Conservation (phyloP, 371 early-diverging fungal genomes). For the Apophysomyces trapeziformis region DNA sequence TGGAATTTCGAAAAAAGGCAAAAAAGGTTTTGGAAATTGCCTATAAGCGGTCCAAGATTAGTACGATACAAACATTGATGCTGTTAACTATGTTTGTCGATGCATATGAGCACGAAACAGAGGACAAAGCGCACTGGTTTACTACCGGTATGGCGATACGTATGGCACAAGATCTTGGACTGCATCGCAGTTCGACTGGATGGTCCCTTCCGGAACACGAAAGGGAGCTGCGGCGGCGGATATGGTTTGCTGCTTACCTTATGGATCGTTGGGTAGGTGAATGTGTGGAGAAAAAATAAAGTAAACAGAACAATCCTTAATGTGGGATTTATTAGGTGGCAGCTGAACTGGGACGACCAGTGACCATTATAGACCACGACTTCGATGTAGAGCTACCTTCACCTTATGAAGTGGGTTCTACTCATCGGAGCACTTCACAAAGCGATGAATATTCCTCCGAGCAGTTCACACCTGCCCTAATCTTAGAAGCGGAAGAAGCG, state of each 20-base stretch:
- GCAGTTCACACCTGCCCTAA: conserved; percentile 19
- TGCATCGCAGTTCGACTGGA: conserved; percentile 34
- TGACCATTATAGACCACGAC: conserved; percentile 40
- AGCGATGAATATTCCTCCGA: neutral
- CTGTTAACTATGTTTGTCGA: conserved; percentile 37
- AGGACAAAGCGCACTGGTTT: conserved; percentile 42
- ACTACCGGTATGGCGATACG: conserved; percentile 26
- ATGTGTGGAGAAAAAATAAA: neutral
- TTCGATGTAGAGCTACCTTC: conserved; percentile 49
- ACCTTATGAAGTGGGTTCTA: conserved; percentile 32
- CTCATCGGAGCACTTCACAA: conserved; percentile 7
- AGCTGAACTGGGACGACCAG: conserved; percentile 39
- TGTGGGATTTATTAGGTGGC: conserved; percentile 15
- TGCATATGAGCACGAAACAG: conserved; percentile 27
- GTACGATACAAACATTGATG: conserved; percentile 44
- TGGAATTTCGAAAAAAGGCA: conserved; percentile 26
- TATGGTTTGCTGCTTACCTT: conserved; percentile 44
- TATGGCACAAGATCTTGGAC: conserved; percentile 36
- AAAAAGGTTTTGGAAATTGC: conserved; percentile 25
- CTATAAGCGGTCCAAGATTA: conserved; percentile 39
- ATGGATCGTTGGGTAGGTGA: conserved; percentile 45
- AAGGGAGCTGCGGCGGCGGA: conserved; percentile 44
- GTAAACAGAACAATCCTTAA: neutral
- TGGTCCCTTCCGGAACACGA: conserved; percentile 49
- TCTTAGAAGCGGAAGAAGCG: conserved; percentile 30